Base-by-base conservation (phyloP, 2,329 filamentous ascomycete genomes). In the Sporothrix protearum region DNA sequence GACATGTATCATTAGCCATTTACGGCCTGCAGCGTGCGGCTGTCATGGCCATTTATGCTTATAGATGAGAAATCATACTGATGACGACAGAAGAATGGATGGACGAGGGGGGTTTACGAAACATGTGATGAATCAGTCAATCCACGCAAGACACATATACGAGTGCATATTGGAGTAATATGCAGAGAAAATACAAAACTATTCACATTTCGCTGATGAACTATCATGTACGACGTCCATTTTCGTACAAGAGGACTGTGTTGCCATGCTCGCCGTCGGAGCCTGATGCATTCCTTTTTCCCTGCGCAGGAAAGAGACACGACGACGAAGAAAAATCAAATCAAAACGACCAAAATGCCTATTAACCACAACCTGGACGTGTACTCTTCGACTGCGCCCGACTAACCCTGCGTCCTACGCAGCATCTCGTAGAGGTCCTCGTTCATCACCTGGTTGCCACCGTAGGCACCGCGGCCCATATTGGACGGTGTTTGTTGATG, bases 401-500 rank as follows among this genome's bases (percentile, higher is more conserved):
- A 59, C 28, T 49, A 51, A 10, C 67, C 55, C 45, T 72, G 71
- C 33, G 69, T 30, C 42, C 71, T 53, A n/a, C 55, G 68, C 45
- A 70, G 53, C 53, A 72, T 64, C 25, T 69, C 71, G 28, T 69
- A 71, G 22, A 73, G 25, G n/a, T 69, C 69, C 6, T 73, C 55
- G 39, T 14, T 71, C 19, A 22, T 42, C 22, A 68, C 45, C 10
- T 61, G 68, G 33, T 49, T 68, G 33, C 49, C 47, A 10, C 55
- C 55, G 22, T 71, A 71, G n/a, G 22, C 45, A 16, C 47, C 30
- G 12, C 64, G 63, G 25, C 51, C 71, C 69, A 64, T 42, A 3
- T 25, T 33, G 30, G 47, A 55, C 6, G 55, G 42, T 19, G 39
- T 45, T 71, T 82, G 80, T 2, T 81, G 81, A 63, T 78, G 69